phyloP scores from a whole-genome alignment of 805 yeast genomes.

The Monosporozyma aerobia region DNA sequence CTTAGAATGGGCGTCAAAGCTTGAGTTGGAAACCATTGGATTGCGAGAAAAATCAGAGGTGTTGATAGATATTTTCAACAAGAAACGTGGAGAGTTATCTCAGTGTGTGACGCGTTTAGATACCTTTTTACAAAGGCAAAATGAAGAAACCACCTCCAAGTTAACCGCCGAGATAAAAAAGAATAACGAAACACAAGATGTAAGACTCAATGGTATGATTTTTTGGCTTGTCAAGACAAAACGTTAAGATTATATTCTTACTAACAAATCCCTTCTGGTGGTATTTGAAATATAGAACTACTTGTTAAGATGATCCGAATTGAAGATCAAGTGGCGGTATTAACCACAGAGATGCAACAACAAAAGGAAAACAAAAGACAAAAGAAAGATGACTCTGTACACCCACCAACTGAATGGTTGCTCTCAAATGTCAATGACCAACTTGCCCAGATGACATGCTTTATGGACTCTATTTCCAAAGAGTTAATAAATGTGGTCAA shows the following conservation, averaged over 20 bases:
- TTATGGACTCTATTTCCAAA: background rate
- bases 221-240: background rate
- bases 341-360: background rate
- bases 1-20: slow-evolving; percentile 40
- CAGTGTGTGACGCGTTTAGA: background rate
- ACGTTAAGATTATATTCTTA: background rate
- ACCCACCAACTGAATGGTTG: background rate
- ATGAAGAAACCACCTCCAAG: background rate
- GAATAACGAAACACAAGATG: background rate
- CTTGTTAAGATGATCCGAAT: background rate
- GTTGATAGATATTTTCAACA: slow-evolving; percentile 12
- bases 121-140: background rate
- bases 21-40: slow-evolving; percentile 42
- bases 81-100: slow-evolving; percentile 9
- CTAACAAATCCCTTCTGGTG: background rate
- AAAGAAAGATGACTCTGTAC: background rate
- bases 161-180: slow-evolving; percentile 1
- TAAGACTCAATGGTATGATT: background rate
- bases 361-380: background rate
- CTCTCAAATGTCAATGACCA: slow-evolving; percentile 1
- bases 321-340: background rate
- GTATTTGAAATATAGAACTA: background rate
- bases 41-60: slow-evolving; percentile 28
- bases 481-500: background rate
- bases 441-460: background rate